A percentile compares a stretch with the other conserved stretches of the same genome.
phyloP scores from a whole-genome alignment of 768 basidiomycete species.

The Serendipita indica region DNA sequence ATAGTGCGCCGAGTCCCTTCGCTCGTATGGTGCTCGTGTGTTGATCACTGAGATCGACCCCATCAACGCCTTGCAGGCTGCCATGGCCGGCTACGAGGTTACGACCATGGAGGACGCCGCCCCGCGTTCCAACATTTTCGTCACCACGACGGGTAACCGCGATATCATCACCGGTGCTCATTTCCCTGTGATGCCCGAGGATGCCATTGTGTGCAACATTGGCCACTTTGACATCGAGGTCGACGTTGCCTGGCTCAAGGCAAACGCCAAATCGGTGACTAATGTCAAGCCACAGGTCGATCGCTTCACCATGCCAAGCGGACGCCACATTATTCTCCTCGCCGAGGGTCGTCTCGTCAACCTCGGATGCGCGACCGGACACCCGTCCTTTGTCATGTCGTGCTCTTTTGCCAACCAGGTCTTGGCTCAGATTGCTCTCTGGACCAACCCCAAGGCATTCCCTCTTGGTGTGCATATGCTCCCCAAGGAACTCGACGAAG shows the following conservation, averaged over 20 bases:
- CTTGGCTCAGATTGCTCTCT: conserved; percentile 94
- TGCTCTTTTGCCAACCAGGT: conserved; percentile 99
- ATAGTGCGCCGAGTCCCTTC: conserved; percentile 94
- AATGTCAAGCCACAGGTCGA: conserved; percentile 99
- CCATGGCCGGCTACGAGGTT: conserved; percentile 99
- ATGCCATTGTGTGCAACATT: conserved; percentile 90
- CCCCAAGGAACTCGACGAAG: conserved; percentile 97
- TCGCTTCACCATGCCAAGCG: conserved; percentile 82
- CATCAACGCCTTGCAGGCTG: conserved; percentile 98
- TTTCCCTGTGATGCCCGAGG: conserved; percentile 90
- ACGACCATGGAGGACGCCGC: conserved; percentile 98
- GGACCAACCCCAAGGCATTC: conserved; percentile 86
- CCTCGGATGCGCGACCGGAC: conserved; percentile 95
- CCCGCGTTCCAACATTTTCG: conserved; percentile 75
- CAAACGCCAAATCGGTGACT: conserved; percentile 62
- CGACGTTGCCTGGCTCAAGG: conserved; percentile 97
- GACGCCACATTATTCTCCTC: conserved; percentile 91
- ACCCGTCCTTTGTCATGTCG: conserved; percentile 99
- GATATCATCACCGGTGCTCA: conserved; percentile 91
- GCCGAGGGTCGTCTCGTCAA: conserved; percentile 99
- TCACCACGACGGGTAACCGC: conserved; percentile 96
- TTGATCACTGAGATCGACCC: conserved; percentile 97
- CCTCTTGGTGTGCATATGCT: conserved; percentile 96
- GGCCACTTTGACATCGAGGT: conserved; percentile 44
- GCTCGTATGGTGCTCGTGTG: conserved; percentile 94